Percentiles rank a stretch among this genome's conserved stretches.
phyloP scores from a whole-genome alignment of 805 yeast genomes.

The Ogataea ramenticola region DNA sequence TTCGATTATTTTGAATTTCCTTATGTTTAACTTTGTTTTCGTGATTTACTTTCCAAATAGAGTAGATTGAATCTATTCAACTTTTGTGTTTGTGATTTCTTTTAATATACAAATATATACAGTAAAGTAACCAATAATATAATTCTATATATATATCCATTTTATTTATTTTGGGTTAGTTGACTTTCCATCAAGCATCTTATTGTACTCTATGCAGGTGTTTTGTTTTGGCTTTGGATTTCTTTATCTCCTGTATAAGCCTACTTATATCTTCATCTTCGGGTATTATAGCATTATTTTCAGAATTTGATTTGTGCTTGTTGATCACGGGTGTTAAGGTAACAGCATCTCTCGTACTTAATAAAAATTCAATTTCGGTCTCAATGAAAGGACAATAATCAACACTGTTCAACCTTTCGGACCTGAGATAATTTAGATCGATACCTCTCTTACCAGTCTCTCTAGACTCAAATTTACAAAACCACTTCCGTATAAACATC shows the following conservation, averaged over 20 bases:
- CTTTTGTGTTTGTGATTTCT: no score
- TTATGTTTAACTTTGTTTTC: no score
- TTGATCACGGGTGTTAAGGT: neutral
- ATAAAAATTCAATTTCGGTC: conserved; percentile 39
- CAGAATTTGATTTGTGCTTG: no score
- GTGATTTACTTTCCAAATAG: no score
- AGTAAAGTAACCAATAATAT: no score
- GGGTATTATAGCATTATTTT: no score
- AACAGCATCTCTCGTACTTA: conserved; percentile 8
- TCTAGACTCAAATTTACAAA: conserved; percentile 16
- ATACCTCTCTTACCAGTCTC: conserved; percentile 6
- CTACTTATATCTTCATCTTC: no score
- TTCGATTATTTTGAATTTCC: no score
- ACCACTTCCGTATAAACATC: conserved; percentile 38
- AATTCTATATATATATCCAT: no score
- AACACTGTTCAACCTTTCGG: conserved; percentile 20
- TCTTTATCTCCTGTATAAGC: neutral
- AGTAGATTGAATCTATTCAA: neutral
- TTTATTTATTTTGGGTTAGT: no score
- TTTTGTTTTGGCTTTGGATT: neutral
- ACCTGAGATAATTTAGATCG: conserved; percentile 16
- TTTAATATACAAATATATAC: no score
- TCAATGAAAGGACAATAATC: conserved; percentile 46
- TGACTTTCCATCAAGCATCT: neutral
- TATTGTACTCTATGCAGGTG: neutral